Conservation (phyloP, 2,329 filamentous ascomycete genomes). For the Alternaria brassicae region DNA sequence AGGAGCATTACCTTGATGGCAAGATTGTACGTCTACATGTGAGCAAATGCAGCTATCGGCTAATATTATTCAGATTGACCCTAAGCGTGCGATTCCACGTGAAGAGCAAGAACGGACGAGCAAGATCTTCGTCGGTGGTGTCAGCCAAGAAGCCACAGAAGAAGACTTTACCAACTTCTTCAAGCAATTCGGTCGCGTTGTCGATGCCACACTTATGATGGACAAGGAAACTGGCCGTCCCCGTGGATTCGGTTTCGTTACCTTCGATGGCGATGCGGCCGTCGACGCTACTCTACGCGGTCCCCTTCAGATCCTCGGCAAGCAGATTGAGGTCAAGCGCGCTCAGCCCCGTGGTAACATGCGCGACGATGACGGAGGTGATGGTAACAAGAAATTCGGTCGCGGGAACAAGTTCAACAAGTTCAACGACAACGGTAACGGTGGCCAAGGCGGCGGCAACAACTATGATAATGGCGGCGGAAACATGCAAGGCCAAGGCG, state of each 20-base stretch:
- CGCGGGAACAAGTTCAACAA: constrained; percentile 48
- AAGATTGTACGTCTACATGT: constrained; percentile 80
- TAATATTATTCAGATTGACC: constrained; percentile 77
- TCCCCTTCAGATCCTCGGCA: constrained; percentile 90
- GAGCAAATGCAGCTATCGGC: constrained; percentile 20
- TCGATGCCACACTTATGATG: constrained; percentile 99
- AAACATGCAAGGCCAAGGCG: constrained; percentile 50
- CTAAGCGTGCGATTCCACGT: constrained; percentile 93
- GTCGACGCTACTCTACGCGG: constrained; percentile 88
- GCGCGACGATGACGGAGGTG: constrained; percentile 79
- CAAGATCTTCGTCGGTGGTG: constrained; percentile 98
- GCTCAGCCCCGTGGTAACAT: constrained; percentile 95
- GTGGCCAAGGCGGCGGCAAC: constrained; percentile 53
- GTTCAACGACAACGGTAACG: constrained; percentile 47
- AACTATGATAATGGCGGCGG: constrained; percentile 57
- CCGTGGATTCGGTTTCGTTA: constrained; percentile 96
- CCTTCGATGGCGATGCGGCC: constrained; percentile 93
- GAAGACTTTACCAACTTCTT: constrained; percentile 97
- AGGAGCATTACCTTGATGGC: constrained; percentile 96
- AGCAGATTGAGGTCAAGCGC: constrained; percentile 97
- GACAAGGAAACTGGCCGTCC: constrained; percentile 99
- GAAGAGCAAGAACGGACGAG: constrained; percentile 98
- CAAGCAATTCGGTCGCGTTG: constrained; percentile 91
- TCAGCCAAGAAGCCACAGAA: constrained; percentile 96
- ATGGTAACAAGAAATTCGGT: constrained; percentile 64